phyloP scores from a whole-genome alignment of 2,329 filamentous ascomycete genomes.

The Bimuria novae-zelandiae region DNA sequence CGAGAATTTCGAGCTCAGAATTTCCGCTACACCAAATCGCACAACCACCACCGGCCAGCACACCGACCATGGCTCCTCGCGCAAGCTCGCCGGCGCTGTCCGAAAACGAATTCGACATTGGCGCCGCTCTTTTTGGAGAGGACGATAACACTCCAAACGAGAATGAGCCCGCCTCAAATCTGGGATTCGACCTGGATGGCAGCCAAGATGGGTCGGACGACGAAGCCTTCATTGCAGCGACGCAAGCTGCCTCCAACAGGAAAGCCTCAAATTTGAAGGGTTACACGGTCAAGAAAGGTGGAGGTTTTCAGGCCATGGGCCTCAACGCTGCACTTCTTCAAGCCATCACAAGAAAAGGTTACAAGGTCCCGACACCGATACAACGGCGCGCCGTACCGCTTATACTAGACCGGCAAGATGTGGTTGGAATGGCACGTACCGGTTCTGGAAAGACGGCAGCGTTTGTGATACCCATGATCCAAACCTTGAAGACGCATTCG shows the following conservation, averaged over 20 bases:
- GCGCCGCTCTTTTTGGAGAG: conserved; percentile 72
- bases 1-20: conserved; percentile 26
- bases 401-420: conserved; percentile 85
- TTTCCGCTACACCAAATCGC: neutral
- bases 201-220: conserved; percentile 67
- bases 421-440: conserved; percentile 99
- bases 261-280: conserved; percentile 83
- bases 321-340: conserved; percentile 83
- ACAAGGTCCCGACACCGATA: conserved; percentile 94
- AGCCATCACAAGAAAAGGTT: conserved; percentile 91
- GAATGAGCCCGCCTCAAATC: conserved; percentile 40
- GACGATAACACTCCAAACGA: conserved; percentile 55
- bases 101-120: conserved; percentile 90
- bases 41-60: neutral
- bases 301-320: conserved; percentile 95
- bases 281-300: conserved; percentile 88
- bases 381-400: conserved; percentile 96
- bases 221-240: conserved; percentile 86
- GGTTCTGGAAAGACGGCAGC: conserved; percentile 98
- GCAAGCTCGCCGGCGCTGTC: conserved; percentile 81
- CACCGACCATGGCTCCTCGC: conserved; percentile 68
- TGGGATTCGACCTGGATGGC: conserved; percentile 47
- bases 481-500: conserved; percentile 87
- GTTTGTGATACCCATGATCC: conserved; percentile 98
- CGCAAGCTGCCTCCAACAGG: conserved; percentile 84